phyloP scores from a whole-genome alignment of 2,329 filamentous ascomycete species.

The Zymoseptoria crescenta region DNA sequence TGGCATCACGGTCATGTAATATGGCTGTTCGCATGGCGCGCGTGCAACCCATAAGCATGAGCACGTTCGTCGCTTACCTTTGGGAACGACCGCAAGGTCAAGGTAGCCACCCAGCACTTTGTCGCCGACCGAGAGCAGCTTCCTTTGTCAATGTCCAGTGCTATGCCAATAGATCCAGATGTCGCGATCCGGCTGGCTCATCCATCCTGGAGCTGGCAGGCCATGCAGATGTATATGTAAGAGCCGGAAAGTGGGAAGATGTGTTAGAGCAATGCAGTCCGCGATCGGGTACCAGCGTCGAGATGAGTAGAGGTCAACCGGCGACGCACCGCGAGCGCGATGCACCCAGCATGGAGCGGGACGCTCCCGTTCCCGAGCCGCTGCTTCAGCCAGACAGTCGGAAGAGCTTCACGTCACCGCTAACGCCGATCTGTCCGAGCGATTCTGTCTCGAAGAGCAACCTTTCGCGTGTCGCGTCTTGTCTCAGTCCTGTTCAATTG shows the following conservation, averaged over 20 bases:
- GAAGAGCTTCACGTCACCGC: not conserved
- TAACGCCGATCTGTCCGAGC: not conserved
- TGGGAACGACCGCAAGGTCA: not conserved
- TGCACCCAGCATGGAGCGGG: too few relatives aligned
- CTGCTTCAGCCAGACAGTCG: not conserved
- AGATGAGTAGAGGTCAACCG: not conserved
- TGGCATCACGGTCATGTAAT: not conserved
- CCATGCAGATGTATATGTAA: not conserved
- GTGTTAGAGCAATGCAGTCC: not conserved
- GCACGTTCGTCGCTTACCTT: not conserved
- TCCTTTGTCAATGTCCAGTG: not conserved
- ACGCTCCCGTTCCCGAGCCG: not conserved
- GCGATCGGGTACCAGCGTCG: not conserved
- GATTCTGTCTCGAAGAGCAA: not conserved
- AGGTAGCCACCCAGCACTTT: not conserved
- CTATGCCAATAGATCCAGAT: not conserved
- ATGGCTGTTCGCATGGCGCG: not conserved
- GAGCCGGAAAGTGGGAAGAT: not conserved
- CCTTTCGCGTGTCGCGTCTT: not conserved
- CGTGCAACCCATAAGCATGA: too few relatives aligned
- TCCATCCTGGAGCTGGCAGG: slow-evolving; percentile 1
- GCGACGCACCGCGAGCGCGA: not conserved
- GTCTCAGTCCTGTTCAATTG: not conserved
- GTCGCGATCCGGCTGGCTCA: not conserved
- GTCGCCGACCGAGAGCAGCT: not conserved